Base-by-base conservation (phyloP, 2,329 filamentous ascomycete genomes). In the Clonostachys rosea region DNA sequence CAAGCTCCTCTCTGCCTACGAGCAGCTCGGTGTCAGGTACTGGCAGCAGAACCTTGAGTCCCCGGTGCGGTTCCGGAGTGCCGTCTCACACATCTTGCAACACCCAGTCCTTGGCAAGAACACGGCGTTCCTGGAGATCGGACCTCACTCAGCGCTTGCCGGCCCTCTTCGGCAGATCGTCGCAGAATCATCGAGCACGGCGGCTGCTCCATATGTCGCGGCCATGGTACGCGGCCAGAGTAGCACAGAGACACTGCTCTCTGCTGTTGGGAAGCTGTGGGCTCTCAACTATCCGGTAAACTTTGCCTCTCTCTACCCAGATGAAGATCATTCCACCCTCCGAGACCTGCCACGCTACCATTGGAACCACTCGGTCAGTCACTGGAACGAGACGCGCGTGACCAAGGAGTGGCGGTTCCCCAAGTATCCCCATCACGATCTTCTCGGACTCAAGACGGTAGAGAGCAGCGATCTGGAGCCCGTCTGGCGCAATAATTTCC, bases 121-220 rank as follows among this genome's bases (percentile, higher is more conserved):
- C 11, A 41, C 67, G 13, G 37, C 59, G 5, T 43, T 59, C 0
- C n/a, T 69, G 3, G 65, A 69, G 40, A 43, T 69, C 4, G 65
- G 66, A 0, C 65, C 66, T 3, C 65, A 68, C 40, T 61, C 70
- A 0, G 69, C 70, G 0, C 60, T 76, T 0, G 64, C 67, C 45
- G 66, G 66, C 0, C 73, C 73, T 0, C 51, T 64, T 0, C 58
- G 54, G 5, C 62, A 73, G 46, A 68, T 47, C 0, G 16, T 54
- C 5, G 44, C 41, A 9, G 46, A 49, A 18, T 40, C 50, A 8
- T 44, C 43, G 13, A 46, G 50, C 1, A n/a, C 36, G 17, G 36
- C 36, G 10, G 6, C 24, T 8, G 13, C 59, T 1, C 54, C 63
- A 0, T 63, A 63, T 24, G 51, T 9, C 50, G 47, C 45, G 3